Percentiles rank a stretch among this genome's conserved stretches.
phyloP scores from a whole-genome alignment of 1,139 yeast species.

The Blastobotrys petasosporus region DNA sequence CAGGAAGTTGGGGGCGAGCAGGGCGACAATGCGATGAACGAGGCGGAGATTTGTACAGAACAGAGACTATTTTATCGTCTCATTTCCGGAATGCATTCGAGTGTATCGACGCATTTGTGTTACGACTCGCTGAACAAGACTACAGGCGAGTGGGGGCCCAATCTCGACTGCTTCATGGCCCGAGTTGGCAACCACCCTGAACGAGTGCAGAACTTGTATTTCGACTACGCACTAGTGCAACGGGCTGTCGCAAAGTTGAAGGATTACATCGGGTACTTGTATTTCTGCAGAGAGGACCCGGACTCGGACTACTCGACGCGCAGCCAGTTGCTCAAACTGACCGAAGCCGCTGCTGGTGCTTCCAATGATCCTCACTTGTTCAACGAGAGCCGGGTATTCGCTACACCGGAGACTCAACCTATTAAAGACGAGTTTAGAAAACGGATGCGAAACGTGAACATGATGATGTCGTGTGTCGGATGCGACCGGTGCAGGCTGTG shows the following conservation, averaged over 20 bases:
- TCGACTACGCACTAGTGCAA: constrained; percentile 83
- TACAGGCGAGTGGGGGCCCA: constrained; percentile 78
- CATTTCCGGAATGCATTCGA: constrained; percentile 91
- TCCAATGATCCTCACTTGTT: constrained; percentile 29
- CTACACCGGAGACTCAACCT: constrained; percentile 41
- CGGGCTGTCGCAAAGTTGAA: constrained; percentile 69
- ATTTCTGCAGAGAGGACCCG: constrained; percentile 44
- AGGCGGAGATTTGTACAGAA: constrained; percentile 56
- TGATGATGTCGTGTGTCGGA: constrained; percentile 96
- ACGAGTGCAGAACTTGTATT: constrained; percentile 79
- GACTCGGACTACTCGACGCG: constrained; percentile 47
- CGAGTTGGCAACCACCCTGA: constrained; percentile 90
- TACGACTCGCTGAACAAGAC: constrained; percentile 73
- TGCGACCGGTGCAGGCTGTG: constrained; percentile 96
- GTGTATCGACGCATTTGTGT: constrained; percentile 88
- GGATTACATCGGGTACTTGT: constrained; percentile 43
- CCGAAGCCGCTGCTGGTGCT: constrained; percentile 33
- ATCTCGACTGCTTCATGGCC: constrained; percentile 72
- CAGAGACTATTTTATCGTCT: constrained; percentile 83
- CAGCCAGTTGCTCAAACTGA: constrained; percentile 34
- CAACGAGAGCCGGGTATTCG: constrained; percentile 51
- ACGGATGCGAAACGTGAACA: constrained; percentile 83
- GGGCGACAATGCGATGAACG: constrained; percentile 29
- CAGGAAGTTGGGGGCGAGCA: constrained; percentile 30
- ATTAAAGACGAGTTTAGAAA: constrained; percentile 76